A percentile compares a stretch with the other conserved stretches of the same genome.
These are phyloP conservation scores for Termitomyces sp. DNA, from an alignment of 768 basidiomycete genomes.

Conservation along the genomic window DNA sequence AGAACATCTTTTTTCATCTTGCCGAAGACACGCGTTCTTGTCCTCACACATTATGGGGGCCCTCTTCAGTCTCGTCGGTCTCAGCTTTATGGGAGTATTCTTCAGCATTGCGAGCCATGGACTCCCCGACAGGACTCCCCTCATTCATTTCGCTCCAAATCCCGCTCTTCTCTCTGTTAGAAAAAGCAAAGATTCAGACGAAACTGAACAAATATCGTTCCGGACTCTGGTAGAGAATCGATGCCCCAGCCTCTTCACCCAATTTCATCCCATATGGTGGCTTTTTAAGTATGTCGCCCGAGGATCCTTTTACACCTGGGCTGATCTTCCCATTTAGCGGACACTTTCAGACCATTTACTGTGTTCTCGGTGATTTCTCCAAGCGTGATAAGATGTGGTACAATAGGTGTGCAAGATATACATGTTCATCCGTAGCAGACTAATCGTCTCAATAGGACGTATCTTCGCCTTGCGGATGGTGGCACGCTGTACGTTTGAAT, in stretches of 20 bases:
- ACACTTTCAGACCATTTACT: constrained; percentile 61
- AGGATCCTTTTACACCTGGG: not conserved
- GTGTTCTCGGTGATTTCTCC: constrained; percentile 58
- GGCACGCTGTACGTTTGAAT: constrained; percentile 53
- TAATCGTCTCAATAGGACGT: constrained; percentile 29
- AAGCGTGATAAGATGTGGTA: constrained; percentile 53
- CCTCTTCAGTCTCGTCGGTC: constrained; percentile 25
- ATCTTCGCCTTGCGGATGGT: constrained; percentile 52
- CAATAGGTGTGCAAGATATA: constrained; percentile 36
- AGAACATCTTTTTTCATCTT: not conserved
- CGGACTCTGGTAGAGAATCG: constrained; percentile 35
- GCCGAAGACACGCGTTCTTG: not conserved
- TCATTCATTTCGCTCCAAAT: constrained; percentile 36
- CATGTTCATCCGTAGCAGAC: not conserved
- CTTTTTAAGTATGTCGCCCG: constrained; percentile 37
- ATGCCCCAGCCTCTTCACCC: constrained; percentile 38
- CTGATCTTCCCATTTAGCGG: constrained; percentile 35
- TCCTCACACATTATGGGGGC: constrained; percentile 19
- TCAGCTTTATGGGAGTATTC: constrained; percentile 31
- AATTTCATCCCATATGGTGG: constrained; percentile 48
- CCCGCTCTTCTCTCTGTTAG: constrained; percentile 32
- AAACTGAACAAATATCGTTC: constrained; percentile 34
- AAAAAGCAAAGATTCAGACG: constrained; percentile 24
- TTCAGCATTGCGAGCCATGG: constrained; percentile 18
- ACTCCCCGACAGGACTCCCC: constrained; percentile 19